A percentile compares a stretch with the other conserved stretches of the same genome.
Evolutionary conservation across 208 protist species (phyloP).

Genomic region (Naegleria gruberi): DNA sequence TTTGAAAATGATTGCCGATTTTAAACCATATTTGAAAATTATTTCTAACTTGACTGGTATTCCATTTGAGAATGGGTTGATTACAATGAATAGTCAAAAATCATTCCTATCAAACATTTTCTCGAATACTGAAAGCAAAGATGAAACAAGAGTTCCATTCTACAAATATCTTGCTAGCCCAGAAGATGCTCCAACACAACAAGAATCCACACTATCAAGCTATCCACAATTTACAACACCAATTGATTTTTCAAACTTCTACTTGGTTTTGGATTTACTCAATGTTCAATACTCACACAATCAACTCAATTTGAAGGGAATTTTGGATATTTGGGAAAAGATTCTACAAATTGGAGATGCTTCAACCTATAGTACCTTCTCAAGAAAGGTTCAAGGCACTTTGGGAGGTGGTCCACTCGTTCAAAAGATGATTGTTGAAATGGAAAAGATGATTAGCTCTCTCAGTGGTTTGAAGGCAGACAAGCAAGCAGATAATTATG

Average conservation of each 20-base stretch:
- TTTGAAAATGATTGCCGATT: background rate
- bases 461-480: background rate
- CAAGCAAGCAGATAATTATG: background rate
- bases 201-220: background rate
- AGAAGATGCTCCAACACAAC: background rate
- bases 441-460: background rate
- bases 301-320: background rate
- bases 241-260: background rate
- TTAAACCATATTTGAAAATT: background rate
- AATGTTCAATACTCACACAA: background rate
- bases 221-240: background rate
- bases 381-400: background rate
- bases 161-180: background rate
- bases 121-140: background rate
- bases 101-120: no score
- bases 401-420: background rate
- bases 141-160: background rate
- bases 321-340: background rate
- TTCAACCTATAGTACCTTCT: background rate
- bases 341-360: background rate
- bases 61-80: background rate
- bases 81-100: background rate
- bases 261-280: background rate
- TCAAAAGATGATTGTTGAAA: background rate
- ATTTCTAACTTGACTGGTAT: background rate